Evolutionary conservation across 169 alveolate species (phyloP).

Genomic region (Plasmodium gonderi): DNA sequence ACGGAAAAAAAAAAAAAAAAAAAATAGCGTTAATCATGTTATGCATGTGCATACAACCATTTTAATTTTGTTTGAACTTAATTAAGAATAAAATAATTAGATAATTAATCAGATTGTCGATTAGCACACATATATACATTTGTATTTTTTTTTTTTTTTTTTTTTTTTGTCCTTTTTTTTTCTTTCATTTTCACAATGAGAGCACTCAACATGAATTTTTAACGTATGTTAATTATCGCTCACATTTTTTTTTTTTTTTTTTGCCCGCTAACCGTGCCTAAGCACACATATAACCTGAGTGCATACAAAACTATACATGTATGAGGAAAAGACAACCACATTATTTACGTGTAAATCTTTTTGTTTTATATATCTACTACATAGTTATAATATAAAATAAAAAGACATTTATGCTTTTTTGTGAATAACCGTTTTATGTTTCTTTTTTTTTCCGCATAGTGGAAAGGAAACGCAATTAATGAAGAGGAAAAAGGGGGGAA

Average conservation of each 20-base stretch:
- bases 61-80: conserved; percentile 41
- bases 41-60: conserved; percentile 11
- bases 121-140: conserved; percentile 3
- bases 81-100: conserved; percentile 18
- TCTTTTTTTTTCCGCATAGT: conserved; percentile 60
- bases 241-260: neutral
- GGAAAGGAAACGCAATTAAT: neutral
- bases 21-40: neutral
- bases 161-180: neutral
- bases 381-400: conserved; percentile 55
- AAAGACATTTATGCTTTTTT: conserved; percentile 4
- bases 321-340: conserved; percentile 1
- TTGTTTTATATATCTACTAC: conserved; percentile 47
- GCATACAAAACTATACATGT: neutral
- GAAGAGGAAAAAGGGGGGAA: neutral
- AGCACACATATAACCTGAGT: neutral
- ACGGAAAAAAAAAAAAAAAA: neutral
- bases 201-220: neutral
- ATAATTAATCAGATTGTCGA: neutral
- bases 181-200: neutral
- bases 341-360: conserved; percentile 11
- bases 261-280: neutral
- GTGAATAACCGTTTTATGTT: neutral
- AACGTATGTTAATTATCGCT: neutral
- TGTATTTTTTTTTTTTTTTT: neutral